Conservation (phyloP, 192 early-diverging fungal genomes). For the Allomyces javanicus region DNA sequence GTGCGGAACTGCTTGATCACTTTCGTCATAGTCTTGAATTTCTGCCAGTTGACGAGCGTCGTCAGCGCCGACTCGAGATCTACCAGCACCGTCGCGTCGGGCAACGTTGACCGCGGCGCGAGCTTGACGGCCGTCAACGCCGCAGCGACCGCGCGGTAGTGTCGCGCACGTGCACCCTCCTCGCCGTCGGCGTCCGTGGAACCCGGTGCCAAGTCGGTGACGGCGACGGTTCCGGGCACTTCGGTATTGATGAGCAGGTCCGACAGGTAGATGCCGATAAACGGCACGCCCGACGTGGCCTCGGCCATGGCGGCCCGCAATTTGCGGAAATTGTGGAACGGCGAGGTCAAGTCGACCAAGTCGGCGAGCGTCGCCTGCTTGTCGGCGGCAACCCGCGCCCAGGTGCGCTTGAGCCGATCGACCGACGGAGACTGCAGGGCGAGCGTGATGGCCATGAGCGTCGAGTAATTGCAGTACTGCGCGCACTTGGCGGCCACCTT, state of each 20-base stretch:
- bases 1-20: neutral
- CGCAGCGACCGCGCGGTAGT: too few relatives aligned
- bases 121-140: too few relatives aligned
- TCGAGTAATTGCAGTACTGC: conserved; percentile 33
- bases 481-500: conserved; percentile 39
- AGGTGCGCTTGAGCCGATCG: conserved; percentile 28
- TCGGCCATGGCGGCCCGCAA: conserved; percentile 30
- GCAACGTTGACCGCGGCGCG: too few relatives aligned
- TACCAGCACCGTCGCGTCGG: too few relatives aligned
- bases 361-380: conserved; percentile 25
- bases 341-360: conserved; percentile 26
- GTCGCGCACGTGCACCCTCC: too few relatives aligned
- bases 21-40: neutral
- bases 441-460: conserved; percentile 34
- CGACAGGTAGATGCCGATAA: conserved; percentile 37
- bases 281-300: conserved; percentile 34
- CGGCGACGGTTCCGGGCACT: conserved; percentile 8
- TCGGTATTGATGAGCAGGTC: conserved; percentile 36
- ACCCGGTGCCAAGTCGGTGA: too few relatives aligned
- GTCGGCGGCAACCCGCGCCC: conserved; percentile 19
- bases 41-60: neutral
- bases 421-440: conserved; percentile 34
- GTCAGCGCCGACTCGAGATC: neutral
- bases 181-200: too few relatives aligned
- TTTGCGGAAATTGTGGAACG: conserved; percentile 32